A percentile compares a stretch with the other conserved stretches of the same genome.
phyloP scores from a whole-genome alignment of 768 basidiomycete species.

The Thelephora aurantiotincta region DNA sequence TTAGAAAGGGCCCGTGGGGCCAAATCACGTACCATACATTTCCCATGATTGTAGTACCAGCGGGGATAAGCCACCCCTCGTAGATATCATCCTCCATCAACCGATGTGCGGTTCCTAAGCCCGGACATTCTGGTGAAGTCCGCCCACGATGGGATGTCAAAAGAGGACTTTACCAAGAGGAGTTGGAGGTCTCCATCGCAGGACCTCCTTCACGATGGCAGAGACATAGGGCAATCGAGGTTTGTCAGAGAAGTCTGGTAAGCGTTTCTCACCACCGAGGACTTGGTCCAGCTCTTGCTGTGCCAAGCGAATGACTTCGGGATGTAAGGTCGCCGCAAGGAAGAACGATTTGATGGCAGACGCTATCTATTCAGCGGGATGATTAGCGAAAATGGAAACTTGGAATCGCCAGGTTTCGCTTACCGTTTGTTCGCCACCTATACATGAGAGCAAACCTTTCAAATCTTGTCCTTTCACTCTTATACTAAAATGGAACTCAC shows the following conservation, averaged over 20 bases:
- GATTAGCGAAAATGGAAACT: background rate
- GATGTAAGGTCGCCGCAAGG: slow-evolving; percentile 9
- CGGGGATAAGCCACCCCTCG: slow-evolving; percentile 40
- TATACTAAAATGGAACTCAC: background rate
- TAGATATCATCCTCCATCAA: slow-evolving; percentile 55
- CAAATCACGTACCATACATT: slow-evolving; percentile 12
- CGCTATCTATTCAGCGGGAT: slow-evolving; percentile 6
- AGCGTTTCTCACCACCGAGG: slow-evolving; percentile 8
- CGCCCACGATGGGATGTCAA: background rate
- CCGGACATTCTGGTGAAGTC: background rate
- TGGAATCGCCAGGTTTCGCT: background rate
- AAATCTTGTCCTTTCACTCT: background rate
- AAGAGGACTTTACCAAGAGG: slow-evolving; percentile 6
- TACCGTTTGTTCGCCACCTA: slow-evolving; percentile 7
- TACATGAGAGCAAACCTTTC: background rate
- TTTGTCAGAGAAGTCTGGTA: slow-evolving; percentile 9
- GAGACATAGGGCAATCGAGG: slow-evolving; percentile 12
- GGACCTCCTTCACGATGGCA: slow-evolving; percentile 12
- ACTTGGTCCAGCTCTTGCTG: slow-evolving; percentile 13
- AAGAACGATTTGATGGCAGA: slow-evolving; percentile 8
- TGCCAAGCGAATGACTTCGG: slow-evolving; percentile 12
- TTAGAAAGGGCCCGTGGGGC: background rate
- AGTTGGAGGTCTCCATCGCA: slow-evolving; percentile 12
- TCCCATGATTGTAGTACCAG: slow-evolving; percentile 37
- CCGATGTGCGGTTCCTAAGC: slow-evolving; percentile 45